Percentiles rank a stretch among this genome's conserved stretches.
Conservation (phyloP, 441 rosid genomes). For the Corymbia citriodora region DNA sequence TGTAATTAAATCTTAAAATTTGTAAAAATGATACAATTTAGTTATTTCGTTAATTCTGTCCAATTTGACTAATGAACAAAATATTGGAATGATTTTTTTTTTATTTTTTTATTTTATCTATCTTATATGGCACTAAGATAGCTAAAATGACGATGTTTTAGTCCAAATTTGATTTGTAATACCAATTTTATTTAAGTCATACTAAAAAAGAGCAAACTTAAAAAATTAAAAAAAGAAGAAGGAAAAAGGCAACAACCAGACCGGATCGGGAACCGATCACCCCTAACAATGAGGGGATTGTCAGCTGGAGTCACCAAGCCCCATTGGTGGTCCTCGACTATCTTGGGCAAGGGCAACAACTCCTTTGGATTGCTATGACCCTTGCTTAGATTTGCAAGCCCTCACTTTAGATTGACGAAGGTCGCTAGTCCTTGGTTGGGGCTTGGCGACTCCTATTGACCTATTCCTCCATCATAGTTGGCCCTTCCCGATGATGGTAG, state of each 20-base stretch:
- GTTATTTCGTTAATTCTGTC: accelerated
- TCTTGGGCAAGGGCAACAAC: too few relatives aligned
- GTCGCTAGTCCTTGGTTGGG: neutral
- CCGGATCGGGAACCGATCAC: too few relatives aligned
- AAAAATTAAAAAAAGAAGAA: too few relatives aligned
- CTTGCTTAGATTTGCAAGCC: too few relatives aligned
- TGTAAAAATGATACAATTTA: neutral
- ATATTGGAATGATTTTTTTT: accelerated
- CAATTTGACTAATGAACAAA: accelerated
- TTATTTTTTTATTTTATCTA: too few relatives aligned
- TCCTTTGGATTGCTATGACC: neutral
- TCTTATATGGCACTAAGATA: accelerated
- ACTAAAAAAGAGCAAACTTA: too few relatives aligned
- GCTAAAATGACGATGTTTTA: too few relatives aligned
- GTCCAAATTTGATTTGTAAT: neutral
- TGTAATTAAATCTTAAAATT: accelerated
- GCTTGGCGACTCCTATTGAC: neutral
- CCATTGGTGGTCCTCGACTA: accelerated
- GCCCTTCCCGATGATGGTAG: neutral
- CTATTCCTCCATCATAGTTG: accelerated
- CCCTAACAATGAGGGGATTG: neutral
- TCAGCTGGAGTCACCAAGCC: neutral
- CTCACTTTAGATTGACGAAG: too few relatives aligned
- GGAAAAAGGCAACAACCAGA: too few relatives aligned
- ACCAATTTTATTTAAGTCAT: too few relatives aligned